Percentiles rank a stretch among this genome's conserved stretches.
These are phyloP conservation scores for Zizania palustris DNA, from an alignment of 202 grass and related monocot species.

Conservation along the genomic window DNA sequence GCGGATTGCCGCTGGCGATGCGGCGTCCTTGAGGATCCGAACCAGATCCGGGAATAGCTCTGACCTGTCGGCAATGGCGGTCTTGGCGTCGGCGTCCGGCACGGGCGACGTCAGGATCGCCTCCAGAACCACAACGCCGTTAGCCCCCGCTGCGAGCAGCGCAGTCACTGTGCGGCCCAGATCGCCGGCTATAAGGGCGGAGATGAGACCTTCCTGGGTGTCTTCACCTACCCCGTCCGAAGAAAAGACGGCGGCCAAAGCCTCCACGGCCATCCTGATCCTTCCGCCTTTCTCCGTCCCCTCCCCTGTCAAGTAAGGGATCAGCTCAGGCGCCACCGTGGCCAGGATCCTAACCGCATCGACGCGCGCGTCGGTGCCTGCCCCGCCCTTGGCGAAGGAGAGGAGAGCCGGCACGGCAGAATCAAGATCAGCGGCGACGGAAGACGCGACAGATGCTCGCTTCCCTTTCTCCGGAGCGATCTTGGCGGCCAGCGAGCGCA, in stretches of 20 bases:
- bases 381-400: constrained; percentile 55
- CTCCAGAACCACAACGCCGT: constrained; percentile 53
- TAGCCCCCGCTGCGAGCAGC: constrained; percentile 43
- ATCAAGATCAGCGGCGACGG: constrained; percentile 52
- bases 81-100: constrained; percentile 54
- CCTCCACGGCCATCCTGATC: constrained; percentile 50
- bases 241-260: constrained; percentile 49
- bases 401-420: constrained; percentile 56
- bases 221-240: constrained; percentile 39
- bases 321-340: constrained; percentile 43
- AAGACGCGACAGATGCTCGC: constrained; percentile 41
- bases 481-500: constrained; percentile 53
- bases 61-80: constrained; percentile 53
- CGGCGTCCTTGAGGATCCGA: constrained; percentile 50
- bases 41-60: constrained; percentile 69
- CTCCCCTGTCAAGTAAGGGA: constrained; percentile 26
- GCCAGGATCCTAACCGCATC: constrained; percentile 53
- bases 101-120: constrained; percentile 54
- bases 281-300: constrained; percentile 26
- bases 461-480: constrained; percentile 61
- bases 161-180: constrained; percentile 38
- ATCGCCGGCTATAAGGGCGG: constrained; percentile 39
- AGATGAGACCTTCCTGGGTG: constrained; percentile 37
- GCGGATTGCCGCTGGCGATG: constrained; percentile 48
- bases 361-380: constrained; percentile 43